phyloP scores from a whole-genome alignment of 2,329 filamentous ascomycete genomes.

The Oidium heveae region DNA sequence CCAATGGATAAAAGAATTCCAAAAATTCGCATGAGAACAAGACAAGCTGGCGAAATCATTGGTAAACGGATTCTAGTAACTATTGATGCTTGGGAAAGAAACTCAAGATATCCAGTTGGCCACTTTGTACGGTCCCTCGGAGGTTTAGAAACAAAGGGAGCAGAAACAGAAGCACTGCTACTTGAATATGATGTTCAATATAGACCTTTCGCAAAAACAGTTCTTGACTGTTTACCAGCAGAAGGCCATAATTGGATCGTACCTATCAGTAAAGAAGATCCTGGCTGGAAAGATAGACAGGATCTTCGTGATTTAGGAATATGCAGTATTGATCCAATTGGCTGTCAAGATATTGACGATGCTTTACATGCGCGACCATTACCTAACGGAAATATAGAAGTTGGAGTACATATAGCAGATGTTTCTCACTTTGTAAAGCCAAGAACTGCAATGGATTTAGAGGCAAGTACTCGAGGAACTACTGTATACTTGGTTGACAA shows the following conservation, averaged over 20 bases:
- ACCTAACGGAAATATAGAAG: conserved; percentile 82
- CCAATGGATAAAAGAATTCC: conserved; percentile 97
- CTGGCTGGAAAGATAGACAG: conserved; percentile 63
- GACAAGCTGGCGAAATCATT: conserved; percentile 68
- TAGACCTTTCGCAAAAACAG: conserved; percentile 83
- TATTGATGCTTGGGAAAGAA: conserved; percentile 85
- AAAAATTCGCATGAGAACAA: conserved; percentile 78
- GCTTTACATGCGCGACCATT: conserved; percentile 68
- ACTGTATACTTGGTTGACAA: conserved; percentile 97
- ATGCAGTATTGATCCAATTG: conserved; percentile 90
- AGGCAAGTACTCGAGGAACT: conserved; percentile 81
- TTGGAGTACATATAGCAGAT: conserved; percentile 95
- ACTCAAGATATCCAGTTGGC: conserved; percentile 75
- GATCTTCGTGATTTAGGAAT: conserved; percentile 72
- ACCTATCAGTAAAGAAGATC: conserved; percentile 50
- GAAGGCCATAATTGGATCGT: conserved; percentile 93
- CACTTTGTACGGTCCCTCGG: conserved; percentile 86
- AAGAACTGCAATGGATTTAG: conserved; percentile 87
- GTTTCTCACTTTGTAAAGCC: conserved; percentile 98
- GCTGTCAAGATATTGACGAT: conserved; percentile 96
- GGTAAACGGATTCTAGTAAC: conserved; percentile 82
- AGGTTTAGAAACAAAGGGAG: conserved; percentile 87
- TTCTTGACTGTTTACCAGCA: conserved; percentile 71
- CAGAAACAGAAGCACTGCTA: conserved; percentile 82
- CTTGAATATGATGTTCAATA: conserved; percentile 97